phyloP scores from a whole-genome alignment of 1,284 basidiomycete species.

The Tilletiaria anomala region DNA sequence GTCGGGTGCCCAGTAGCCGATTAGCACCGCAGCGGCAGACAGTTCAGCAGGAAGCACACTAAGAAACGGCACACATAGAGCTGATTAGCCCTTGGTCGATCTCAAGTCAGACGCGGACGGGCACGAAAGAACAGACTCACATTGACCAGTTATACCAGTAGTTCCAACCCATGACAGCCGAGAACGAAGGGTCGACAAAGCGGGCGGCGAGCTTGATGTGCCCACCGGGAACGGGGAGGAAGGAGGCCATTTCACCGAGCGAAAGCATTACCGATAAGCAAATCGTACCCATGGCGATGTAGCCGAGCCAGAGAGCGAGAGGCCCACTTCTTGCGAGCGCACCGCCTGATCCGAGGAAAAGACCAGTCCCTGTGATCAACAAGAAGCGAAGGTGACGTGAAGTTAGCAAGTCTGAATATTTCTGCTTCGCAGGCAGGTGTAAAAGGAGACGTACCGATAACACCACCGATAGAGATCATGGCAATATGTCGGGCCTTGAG shows the following conservation, averaged over 20 bases:
- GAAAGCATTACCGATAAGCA: conserved; percentile 41
- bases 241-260: conserved; percentile 45
- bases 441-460: background rate
- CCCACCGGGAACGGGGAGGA: conserved; percentile 50
- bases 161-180: conserved; percentile 49
- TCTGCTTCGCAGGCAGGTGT: background rate
- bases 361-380: conserved; percentile 36
- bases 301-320: conserved; percentile 41
- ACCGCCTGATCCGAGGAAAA: conserved; percentile 61
- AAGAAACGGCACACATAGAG: too few species aligned
- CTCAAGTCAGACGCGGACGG: too few species aligned
- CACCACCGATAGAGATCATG: conserved; percentile 29
- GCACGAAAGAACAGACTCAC: too few species aligned
- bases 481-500: conserved; percentile 23
- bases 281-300: conserved; percentile 39
- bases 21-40: conserved; percentile 60
- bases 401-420: too few species aligned
- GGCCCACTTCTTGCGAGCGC: conserved; percentile 43
- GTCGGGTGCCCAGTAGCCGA: conserved; percentile 52
- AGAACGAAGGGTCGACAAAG: conserved; percentile 63
- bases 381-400: too few species aligned
- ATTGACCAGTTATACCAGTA: conserved; percentile 42
- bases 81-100: too few species aligned
- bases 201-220: conserved; percentile 66
- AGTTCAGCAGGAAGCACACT: conserved; percentile 64